A percentile compares a stretch with the other conserved stretches of the same genome.
These are phyloP conservation scores for Boletus tomentosulus DNA, from an alignment of 768 basidiomycete genomes.

Conservation along the genomic window DNA sequence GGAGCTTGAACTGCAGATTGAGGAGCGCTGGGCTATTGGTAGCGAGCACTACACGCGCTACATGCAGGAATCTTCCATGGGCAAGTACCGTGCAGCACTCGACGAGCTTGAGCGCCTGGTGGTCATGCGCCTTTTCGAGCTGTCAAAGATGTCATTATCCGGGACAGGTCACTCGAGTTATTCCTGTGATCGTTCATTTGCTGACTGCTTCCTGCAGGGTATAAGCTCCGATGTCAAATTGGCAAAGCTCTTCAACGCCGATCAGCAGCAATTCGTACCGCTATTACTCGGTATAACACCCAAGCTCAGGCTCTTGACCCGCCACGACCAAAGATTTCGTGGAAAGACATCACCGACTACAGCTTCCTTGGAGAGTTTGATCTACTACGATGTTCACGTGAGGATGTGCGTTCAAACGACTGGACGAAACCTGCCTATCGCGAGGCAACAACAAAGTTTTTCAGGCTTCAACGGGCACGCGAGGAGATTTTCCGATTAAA, in stretches of 20 bases:
- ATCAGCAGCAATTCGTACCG: conserved; percentile 25
- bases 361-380: conserved; percentile 15
- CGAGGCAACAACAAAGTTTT: conserved; percentile 19
- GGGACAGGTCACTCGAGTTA: conserved; percentile 7
- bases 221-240: conserved; percentile 32
- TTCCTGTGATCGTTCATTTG: not conserved
- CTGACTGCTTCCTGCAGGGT: conserved; percentile 15
- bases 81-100: conserved; percentile 4
- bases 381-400: conserved; percentile 13
- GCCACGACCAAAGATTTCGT: conserved; percentile 11
- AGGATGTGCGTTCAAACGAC: conserved; percentile 16
- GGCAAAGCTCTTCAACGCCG: conserved; percentile 25
- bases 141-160: conserved; percentile 20
- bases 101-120: conserved; percentile 30
- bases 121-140: conserved; percentile 28
- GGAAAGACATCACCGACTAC: conserved; percentile 15
- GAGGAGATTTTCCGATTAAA: conserved; percentile 27
- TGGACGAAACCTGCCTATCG: conserved; percentile 22
- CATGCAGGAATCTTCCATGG: not conserved
- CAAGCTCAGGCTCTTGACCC: conserved; percentile 18
- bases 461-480: conserved; percentile 19
- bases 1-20: no score
- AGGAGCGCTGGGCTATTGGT: no score
- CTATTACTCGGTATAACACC: conserved; percentile 25
- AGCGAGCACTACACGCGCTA: no score